Evolutionary conservation across 148 eudicot genomes (phyloP), one percentile per base, ranked within the genome.

Genomic region (Fagopyrum tataricum): DNA sequence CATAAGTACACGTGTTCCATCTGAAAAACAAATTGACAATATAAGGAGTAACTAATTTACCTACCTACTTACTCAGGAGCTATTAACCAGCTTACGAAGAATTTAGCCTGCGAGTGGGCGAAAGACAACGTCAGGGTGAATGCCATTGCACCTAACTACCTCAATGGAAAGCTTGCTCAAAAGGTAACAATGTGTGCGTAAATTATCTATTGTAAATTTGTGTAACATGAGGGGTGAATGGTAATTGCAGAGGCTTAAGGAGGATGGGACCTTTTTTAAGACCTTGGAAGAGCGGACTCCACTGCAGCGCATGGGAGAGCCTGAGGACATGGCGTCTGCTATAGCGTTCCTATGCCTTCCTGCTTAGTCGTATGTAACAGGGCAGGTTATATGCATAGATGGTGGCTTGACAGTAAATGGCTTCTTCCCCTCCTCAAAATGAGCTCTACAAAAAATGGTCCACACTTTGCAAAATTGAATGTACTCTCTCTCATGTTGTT

Each of bases 291-390:
- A 76, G 14, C 76, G 78, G 39, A 78, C 79, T 31, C 81, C 83
- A 5, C 42, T 82, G 11, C 47, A 77, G 15, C 81, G 83, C 6
- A 39, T 73, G 0, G 88, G 82, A 21, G 82, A 85, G 70, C 78
- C 85, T 0, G 79, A 82, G 49, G 88, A 85, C 70, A 53, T 85
- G 4, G 82, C 84, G 4, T 44, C 83, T 8, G 7, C 80, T 44
- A 85, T 82, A 9, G 87, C 87, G 43, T 82, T 82, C 70, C 85
- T 84, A 20, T 81, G 83, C 68, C 73, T 84, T 5, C 85, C 85
- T 0, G 85, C 81, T 4, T 80, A 85, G 17, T 82, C 83, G 9
- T 85, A 80, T 24, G 78, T 85, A 11, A 85, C 78, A 44, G 87
- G 87, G 1, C 87, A 85, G 56, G 43, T 80, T 44, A 78, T 85